Evolutionary conservation across 371 early-diverging fungal species (phyloP), one percentile per base, ranked within the genome.

Genomic region (Actinomortierella wolfii): DNA sequence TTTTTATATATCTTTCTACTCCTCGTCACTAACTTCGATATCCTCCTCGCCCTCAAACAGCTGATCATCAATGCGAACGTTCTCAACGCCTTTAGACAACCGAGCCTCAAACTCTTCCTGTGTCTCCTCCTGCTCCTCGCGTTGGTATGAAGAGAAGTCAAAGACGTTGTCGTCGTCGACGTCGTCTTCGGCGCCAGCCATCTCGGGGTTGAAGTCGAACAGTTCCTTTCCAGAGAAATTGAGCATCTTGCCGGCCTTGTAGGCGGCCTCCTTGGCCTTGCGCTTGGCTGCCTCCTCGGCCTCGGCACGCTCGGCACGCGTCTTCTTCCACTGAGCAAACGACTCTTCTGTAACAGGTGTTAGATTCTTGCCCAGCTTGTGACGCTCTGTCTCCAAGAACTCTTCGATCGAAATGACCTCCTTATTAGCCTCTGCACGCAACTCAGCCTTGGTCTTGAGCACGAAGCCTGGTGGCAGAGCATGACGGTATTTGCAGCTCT

Each of bases 381-480:
- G 96, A 48, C 99, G 92, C 91, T 97, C 97, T 8, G 83, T 90
- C 75, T 98, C 98, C 82, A 98, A 86, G 68, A 97, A 98, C 59
- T 96, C 96, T 78, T 98, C 98, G 43, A 98, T 81, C 25, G 94
- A 90, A 53, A 97, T 93, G 64, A 91, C 87, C 52, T 90, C 89
- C 76, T 84, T 84, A 57, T 86, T 88, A 45, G 88, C 91, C n/a
- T 88, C 84, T 46, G 70, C 67, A 64, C 85, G 79, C 79, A 93
- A 90, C 64, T 87, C 87, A 49, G 83, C 80, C 84, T 94, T 92
- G 58, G 91, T 90, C 74, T 95, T 96, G 34, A 99, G 83, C 7
- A 97, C 86, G 70, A 94, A 99, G n/a, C 99, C 99, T 55, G 95
- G 95, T 34, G 99, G 99, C 77, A 98, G 83, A 45, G 98, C 97